Evolutionary conservation across 2,329 filamentous ascomycete species (phyloP).

Genomic region (Claviceps paspali): DNA sequence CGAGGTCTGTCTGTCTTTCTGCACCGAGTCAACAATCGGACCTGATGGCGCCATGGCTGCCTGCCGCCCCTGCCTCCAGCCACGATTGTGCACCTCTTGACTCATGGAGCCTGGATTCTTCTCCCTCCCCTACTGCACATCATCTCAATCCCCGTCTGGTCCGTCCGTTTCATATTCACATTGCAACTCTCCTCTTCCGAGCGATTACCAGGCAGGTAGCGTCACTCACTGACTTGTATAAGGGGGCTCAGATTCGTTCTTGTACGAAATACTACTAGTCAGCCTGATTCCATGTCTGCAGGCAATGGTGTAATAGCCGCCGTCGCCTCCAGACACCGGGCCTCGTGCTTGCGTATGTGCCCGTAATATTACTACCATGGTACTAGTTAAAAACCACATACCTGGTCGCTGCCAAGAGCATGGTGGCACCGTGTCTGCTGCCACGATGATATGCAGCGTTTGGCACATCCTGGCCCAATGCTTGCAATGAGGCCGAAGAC

Average conservation of each 20-base stretch:
- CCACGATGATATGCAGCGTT: conserved; percentile 6
- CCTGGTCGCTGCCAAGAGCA: conserved; percentile 5
- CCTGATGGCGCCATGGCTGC: background rate
- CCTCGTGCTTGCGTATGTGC: background rate
- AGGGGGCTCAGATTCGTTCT: no score
- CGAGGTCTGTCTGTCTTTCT: no score
- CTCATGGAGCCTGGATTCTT: conserved; percentile 2
- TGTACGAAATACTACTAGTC: background rate
- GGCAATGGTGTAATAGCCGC: background rate
- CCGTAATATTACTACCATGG: no score
- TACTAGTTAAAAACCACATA: no score
- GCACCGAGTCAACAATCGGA: background rate
- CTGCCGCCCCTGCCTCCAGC: background rate
- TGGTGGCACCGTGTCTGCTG: conserved; percentile 1
- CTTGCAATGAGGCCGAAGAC: conserved; percentile 1
- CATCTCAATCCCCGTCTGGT: conserved; percentile 2
- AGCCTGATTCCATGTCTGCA: background rate
- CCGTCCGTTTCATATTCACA: conserved; percentile 1
- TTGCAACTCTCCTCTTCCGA: background rate
- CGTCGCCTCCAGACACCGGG: background rate
- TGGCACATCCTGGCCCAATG: conserved; percentile 1
- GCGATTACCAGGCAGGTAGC: conserved; percentile 1
- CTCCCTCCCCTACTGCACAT: conserved; percentile 1
- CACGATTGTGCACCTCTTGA: conserved; percentile 3
- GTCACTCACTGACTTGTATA: no score